Percentiles rank a stretch among this genome's conserved stretches.
Conservation (phyloP, 345 rosid species). For the Ceriops tagal region DNA sequence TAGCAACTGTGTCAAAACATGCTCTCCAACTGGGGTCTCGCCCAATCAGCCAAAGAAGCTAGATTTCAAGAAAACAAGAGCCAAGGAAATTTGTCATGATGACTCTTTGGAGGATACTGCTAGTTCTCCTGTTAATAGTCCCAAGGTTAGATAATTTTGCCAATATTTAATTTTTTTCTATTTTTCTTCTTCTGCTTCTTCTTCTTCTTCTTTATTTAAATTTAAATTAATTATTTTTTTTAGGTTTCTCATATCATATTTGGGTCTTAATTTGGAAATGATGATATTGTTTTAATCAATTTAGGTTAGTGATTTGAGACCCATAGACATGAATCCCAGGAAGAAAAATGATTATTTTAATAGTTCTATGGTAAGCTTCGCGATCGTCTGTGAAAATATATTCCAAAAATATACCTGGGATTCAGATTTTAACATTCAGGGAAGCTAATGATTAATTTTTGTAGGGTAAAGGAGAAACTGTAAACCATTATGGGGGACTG, state of each 20-base stretch:
- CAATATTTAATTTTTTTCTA: no score
- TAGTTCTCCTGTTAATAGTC: slow-evolving; percentile 77
- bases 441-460: not conserved
- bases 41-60: slow-evolving; percentile 33
- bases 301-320: slow-evolving; percentile 49
- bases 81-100: slow-evolving; percentile 47
- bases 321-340: slow-evolving; percentile 36
- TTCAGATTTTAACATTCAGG: no score
- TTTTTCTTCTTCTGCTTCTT: no score
- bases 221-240: not conserved
- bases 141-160: slow-evolving; percentile 44
- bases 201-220: not conserved
- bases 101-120: slow-evolving; percentile 93
- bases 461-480: slow-evolving; percentile 28
- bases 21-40: slow-evolving; percentile 15
- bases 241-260: not conserved
- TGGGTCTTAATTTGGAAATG: no score
- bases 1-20: slow-evolving; percentile 2
- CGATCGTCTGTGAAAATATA: not conserved
- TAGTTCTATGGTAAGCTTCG: slow-evolving; percentile 38
- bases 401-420: no score
- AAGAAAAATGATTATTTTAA: slow-evolving; percentile 34
- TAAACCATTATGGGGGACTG: slow-evolving; percentile 23
- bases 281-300: slow-evolving; percentile 12
- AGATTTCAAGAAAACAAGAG: slow-evolving; percentile 50